Conservation (phyloP, 371 early-diverging fungal genomes). For the Capillidium rhysosporum region DNA sequence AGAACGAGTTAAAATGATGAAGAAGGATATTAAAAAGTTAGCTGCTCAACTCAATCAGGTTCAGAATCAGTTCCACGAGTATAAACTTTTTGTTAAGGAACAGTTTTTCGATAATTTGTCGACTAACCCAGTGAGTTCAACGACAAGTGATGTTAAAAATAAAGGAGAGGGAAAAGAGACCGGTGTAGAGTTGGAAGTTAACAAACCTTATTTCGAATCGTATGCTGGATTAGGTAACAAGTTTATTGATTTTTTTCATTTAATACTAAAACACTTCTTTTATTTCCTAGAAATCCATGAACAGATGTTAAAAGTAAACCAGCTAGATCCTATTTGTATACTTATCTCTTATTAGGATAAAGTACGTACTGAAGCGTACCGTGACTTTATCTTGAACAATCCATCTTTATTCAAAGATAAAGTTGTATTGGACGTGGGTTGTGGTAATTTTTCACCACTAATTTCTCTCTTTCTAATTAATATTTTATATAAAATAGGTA, state of each 20-base stretch:
- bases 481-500: constrained; percentile 13
- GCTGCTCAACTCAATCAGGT: constrained; percentile 23
- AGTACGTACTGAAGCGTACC: constrained; percentile 60
- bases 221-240: constrained; percentile 59
- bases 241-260: neutral
- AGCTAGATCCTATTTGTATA: neutral
- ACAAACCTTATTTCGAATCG: constrained; percentile 60
- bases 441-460: constrained; percentile 17
- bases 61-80: constrained; percentile 39
- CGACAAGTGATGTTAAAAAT: neutral
- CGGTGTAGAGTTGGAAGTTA: constrained; percentile 19
- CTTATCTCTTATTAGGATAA: constrained; percentile 33
- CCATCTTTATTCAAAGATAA: constrained; percentile 69
- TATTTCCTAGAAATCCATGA: constrained; percentile 26
- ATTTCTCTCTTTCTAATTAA: neutral
- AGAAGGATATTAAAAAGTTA: constrained; percentile 20
- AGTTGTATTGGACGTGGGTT: constrained; percentile 58
- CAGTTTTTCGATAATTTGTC: constrained; percentile 40
- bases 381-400: constrained; percentile 64
- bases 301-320: constrained; percentile 30
- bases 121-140: no score
- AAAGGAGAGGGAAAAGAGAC: neutral
- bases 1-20: neutral
- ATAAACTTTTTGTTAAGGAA: constrained; percentile 36
- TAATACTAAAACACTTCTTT: neutral